These are phyloP conservation scores for Colletotrichum camelliae DNA, from an alignment of 2,329 filamentous ascomycete genomes.

Conservation along the genomic window DNA sequence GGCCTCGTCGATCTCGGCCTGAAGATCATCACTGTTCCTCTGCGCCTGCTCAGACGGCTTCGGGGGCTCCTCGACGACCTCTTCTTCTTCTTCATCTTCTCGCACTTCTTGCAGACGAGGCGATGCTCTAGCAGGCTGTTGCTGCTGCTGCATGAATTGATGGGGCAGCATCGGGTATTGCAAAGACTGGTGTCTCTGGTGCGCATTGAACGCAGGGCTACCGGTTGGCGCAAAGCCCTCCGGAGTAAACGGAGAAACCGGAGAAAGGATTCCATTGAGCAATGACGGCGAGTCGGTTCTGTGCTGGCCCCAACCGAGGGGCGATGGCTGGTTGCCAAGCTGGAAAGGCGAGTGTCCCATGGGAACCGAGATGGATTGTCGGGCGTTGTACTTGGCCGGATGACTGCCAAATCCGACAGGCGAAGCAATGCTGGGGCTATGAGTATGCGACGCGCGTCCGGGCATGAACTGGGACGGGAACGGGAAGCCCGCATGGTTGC, in stretches of 20 bases:
- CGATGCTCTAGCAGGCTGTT: constrained; percentile 58
- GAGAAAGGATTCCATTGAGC: constrained; percentile 64
- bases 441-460: constrained; percentile 59
- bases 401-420: constrained; percentile 72
- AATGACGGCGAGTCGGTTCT: constrained; percentile 70
- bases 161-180: constrained; percentile 63
- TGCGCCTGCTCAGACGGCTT: constrained; percentile 57
- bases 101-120: constrained; percentile 73
- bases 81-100: constrained; percentile 79
- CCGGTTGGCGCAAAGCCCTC: constrained; percentile 50
- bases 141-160: constrained; percentile 50
- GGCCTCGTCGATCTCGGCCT: constrained; percentile 84
- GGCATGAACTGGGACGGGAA: constrained; percentile 66
- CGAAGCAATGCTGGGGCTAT: constrained; percentile 74
- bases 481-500: constrained; percentile 66
- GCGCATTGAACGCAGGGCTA: constrained; percentile 49
- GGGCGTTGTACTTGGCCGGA: constrained; percentile 66
- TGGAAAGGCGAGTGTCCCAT: constrained; percentile 71
- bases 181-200: constrained; percentile 64
- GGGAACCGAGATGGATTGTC: constrained; percentile 74
- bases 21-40: constrained; percentile 69
- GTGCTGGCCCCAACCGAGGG: constrained; percentile 63
- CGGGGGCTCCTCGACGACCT: constrained; percentile 54
- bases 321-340: constrained; percentile 67
- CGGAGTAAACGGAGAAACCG: constrained; percentile 66